Evolutionary conservation across 768 basidiomycete species (phyloP), one percentile per base, ranked within the genome.

Genomic region (Gymnopilus junonius): DNA sequence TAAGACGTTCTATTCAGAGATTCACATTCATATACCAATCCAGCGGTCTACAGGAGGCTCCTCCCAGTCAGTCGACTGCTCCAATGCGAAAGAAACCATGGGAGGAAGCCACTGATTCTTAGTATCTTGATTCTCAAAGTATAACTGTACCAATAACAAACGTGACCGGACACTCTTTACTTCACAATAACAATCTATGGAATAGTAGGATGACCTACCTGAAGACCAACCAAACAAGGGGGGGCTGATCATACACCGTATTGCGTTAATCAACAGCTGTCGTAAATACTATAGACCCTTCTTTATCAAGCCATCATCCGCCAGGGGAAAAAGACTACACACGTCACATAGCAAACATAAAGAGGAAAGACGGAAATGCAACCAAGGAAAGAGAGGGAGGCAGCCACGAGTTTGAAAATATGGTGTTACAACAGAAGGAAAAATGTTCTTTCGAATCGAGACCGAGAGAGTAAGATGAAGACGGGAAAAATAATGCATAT

Each of bases 81-180:
- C 70, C 79, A 6, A 66, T 76, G 15, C 80, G 85, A 62, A 86
- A 78, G 76, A 92, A 92, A 66, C 91, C 91, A 42, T 92, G 91
- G 91, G 91, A 92, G 73, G 53, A 55, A 27, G 70, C 55, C 8
- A 31, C 60, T 17, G 60, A 55, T 55, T 42, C 54, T 17, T 25
- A 66, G 31, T 32, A 15, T 20, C 37, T 39, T 15, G 2, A 7
- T 40, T 29, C 10, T 4, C 14, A 15, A 21, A 40, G 7, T 37
- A 14, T 27, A 27, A 40, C 15, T 40, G 15, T 55, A 35, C 20
- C n/a, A 55, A 37, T n/a, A 27, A 23, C 27, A 27, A 27, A 21
- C 58, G n/a, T 34, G 29, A 55, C 25, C 23, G 8, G 4, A 40
- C n/a, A 15, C 54, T 55, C 45, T 54, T 55, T 39, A 37, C 40